Conservation (phyloP, 2,329 filamentous ascomycete species). For the Ophiostoma sp. region DNA sequence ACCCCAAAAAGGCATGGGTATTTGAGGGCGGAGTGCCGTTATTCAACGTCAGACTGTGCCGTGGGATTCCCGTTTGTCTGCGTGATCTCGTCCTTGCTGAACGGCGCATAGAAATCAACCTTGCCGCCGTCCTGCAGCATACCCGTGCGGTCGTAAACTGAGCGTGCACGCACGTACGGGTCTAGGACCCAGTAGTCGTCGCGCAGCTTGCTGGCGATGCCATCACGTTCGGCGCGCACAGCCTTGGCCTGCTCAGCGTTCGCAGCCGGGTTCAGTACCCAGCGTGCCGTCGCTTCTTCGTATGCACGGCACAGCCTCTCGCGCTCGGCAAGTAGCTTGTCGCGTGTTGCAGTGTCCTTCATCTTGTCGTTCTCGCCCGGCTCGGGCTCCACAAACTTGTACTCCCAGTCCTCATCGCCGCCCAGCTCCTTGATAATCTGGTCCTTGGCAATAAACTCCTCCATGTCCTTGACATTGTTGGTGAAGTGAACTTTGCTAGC, state of each 20-base stretch:
- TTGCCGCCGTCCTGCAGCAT: slow-evolving; percentile 62
- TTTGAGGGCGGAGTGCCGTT: slow-evolving; percentile 12
- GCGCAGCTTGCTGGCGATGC: slow-evolving; percentile 57
- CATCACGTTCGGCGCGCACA: slow-evolving; percentile 53
- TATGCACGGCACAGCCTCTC: slow-evolving; percentile 63
- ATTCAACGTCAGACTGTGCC: slow-evolving; percentile 41
- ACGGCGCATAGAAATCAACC: slow-evolving; percentile 60
- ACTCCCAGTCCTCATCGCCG: slow-evolving; percentile 78
- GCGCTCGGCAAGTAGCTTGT: slow-evolving; percentile 59
- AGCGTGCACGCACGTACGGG: slow-evolving; percentile 75
- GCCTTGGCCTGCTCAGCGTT: slow-evolving; percentile 43
- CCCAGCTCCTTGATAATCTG: slow-evolving; percentile 79
- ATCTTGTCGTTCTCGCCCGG: slow-evolving; percentile 71
- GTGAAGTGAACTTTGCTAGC: slow-evolving; percentile 92
- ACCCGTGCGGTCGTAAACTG: slow-evolving; percentile 77
- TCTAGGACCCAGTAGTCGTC: slow-evolving; percentile 86
- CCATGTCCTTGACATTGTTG: slow-evolving; percentile 71
- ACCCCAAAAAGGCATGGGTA: no score
- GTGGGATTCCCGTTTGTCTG: slow-evolving; percentile 28
- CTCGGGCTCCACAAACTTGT: slow-evolving; percentile 72
- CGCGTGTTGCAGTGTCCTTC: slow-evolving; percentile 58
- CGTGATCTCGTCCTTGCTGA: slow-evolving; percentile 23
- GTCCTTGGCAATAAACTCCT: slow-evolving; percentile 63
- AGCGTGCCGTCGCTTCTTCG: slow-evolving; percentile 67
- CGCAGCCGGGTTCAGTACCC: slow-evolving; percentile 53